Evolutionary conservation across 345 rosid species (phyloP), one percentile per base, ranked within the genome.

Genomic region (Fremontodendron californicum): DNA sequence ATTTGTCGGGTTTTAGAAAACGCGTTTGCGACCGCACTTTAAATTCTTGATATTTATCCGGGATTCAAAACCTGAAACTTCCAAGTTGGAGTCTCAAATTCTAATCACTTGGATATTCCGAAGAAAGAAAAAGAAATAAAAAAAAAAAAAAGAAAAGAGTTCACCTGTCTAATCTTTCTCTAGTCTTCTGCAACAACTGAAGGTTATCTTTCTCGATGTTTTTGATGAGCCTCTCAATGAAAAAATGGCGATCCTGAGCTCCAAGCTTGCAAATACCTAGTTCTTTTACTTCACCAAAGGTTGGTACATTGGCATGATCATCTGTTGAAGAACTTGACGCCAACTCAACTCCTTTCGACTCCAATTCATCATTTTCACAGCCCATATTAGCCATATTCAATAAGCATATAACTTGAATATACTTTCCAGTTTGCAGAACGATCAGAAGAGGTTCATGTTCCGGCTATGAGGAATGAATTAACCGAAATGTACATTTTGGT

Each of bases 161-260:
- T n/a, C 86, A 90, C 98, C 83, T 86, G 77, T 91, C 85, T 19
- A 85, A 79, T 81, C 98, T 83, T 33, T 77, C 77, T 75, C 88
- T 79, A 45, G 87, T 84, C 74, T 90, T 93, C 40, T 51, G 78
- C 65, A 91, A 76, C 54, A 93, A 80, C 69, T 82, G 81, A 6
- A 90, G 86, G 76, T 93, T 91, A 70, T 91, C 97, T 76, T 88
- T 80, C 77, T 91, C 90, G 12, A 91, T 88, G 77, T 88, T 88
- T 78, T 83, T 81, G 86, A 93, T 86, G 71, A 91, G 88, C 73
- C 84, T 91, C 73, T 89, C 89, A 2, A 93, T 82, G 72, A 93
- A 89, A 35, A 86, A 3, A 63, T 82, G 92, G 25, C 88, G 77
- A 58, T 93, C 88, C 5, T 45, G 46, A 33, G 89, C 85, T 73